These are phyloP conservation scores for Coemansia sp. DNA, from an alignment of 192 early-diverging fungal species.

Conservation along the genomic window DNA sequence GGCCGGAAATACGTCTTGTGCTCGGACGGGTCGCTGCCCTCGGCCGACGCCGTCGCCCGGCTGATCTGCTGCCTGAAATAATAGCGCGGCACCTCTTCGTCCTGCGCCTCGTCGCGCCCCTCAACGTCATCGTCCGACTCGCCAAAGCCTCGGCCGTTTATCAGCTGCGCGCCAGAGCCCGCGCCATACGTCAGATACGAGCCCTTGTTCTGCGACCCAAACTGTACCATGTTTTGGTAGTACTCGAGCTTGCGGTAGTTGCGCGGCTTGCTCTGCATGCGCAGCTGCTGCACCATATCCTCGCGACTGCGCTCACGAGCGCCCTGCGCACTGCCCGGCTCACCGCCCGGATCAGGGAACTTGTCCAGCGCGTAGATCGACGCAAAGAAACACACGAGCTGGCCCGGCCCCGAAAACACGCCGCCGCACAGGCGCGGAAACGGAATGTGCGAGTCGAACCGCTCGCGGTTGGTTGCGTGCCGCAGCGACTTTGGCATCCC, in stretches of 20 bases:
- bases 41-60: conserved; percentile 4
- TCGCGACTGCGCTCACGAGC: conserved; percentile 25
- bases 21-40: conserved; percentile 9
- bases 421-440: conserved; percentile 57
- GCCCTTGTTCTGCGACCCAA: conserved; percentile 35
- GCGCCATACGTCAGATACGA: conserved; percentile 24
- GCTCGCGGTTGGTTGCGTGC: conserved; percentile 37
- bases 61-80: conserved; percentile 41
- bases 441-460: conserved; percentile 35
- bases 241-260: conserved; percentile 21
- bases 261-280: conserved; percentile 38
- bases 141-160: conserved; percentile 7
- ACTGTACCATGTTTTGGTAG: conserved; percentile 43
- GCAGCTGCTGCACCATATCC: conserved; percentile 46
- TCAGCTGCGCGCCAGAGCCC: not conserved
- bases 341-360: conserved; percentile 24
- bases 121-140: conserved; percentile 22
- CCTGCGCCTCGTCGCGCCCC: conserved; percentile 33
- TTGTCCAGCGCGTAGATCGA: conserved; percentile 43
- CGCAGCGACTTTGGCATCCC: conserved; percentile 11
- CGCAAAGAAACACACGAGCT: conserved; percentile 51
- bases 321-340: not conserved
- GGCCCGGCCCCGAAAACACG: conserved; percentile 46
- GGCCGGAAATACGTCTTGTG: conserved; percentile 20
- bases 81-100: conserved; percentile 43